Evolutionary conservation across 1,139 yeast species (phyloP).

Genomic region (Geotrichum phurueaensis): DNA sequence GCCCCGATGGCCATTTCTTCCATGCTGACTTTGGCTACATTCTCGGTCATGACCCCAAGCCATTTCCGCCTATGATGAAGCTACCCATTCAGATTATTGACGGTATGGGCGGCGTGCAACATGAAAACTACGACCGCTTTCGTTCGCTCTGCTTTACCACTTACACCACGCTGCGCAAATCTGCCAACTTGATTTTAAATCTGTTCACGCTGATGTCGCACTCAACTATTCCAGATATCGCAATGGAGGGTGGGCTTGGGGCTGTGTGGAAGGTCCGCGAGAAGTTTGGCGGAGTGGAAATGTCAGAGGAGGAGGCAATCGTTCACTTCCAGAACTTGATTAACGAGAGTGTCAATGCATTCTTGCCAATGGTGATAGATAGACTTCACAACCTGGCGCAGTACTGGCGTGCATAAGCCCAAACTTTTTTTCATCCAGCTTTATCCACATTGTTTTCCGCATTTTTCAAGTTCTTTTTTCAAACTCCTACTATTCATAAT

Average conservation of each 20-base stretch:
- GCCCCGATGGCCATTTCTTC: slow-evolving; percentile 77
- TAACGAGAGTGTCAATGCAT: slow-evolving; percentile 89
- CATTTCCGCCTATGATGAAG: slow-evolving; percentile 97
- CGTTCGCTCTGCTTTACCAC: slow-evolving; percentile 93
- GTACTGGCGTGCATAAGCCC: slow-evolving; percentile 78
- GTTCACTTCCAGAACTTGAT: slow-evolving; percentile 88
- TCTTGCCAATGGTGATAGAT: slow-evolving; percentile 91
- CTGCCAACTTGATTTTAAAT: slow-evolving; percentile 81
- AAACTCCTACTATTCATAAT: background rate
- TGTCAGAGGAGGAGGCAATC: slow-evolving; percentile 94
- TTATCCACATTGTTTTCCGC: too few relatives aligned
- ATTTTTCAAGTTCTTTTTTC: background rate
- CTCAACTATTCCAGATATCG: slow-evolving; percentile 85
- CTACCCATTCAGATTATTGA: slow-evolving; percentile 94
- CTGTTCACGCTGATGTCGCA: slow-evolving; percentile 91
- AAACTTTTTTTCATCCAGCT: background rate
- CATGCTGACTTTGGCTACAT: slow-evolving; percentile 98
- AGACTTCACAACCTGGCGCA: slow-evolving; percentile 92
- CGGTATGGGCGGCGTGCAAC: slow-evolving; percentile 92
- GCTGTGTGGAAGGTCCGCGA: slow-evolving; percentile 82
- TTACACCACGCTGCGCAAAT: slow-evolving; percentile 81
- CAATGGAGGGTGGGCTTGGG: slow-evolving; percentile 58
- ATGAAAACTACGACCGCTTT: slow-evolving; percentile 79
- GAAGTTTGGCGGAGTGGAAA: slow-evolving; percentile 73
- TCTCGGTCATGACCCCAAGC: slow-evolving; percentile 94